phyloP scores from a whole-genome alignment of 1,284 basidiomycete species.

The Microbotryum violaceum region DNA sequence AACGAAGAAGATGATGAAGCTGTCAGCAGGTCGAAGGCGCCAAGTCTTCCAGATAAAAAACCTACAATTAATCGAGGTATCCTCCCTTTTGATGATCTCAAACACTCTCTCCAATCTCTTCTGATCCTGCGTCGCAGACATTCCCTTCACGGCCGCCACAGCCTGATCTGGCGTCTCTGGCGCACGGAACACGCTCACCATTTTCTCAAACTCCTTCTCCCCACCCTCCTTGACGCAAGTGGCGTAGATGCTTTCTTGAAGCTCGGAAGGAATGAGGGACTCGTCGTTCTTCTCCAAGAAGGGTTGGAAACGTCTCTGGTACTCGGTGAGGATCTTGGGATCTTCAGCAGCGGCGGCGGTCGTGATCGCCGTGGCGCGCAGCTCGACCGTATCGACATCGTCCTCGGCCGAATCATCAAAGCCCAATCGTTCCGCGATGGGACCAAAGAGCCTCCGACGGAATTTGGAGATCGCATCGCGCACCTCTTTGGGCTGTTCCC shows the following conservation, averaged over 20 bases:
- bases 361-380: slow-evolving; percentile 66
- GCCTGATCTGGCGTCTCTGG: slow-evolving; percentile 51
- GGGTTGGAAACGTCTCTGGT: slow-evolving; percentile 63
- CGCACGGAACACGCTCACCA: slow-evolving; percentile 58
- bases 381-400: slow-evolving; percentile 60
- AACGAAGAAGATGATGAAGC: neutral
- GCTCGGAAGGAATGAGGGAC: slow-evolving; percentile 65
- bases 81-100: slow-evolving; percentile 38
- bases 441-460: slow-evolving; percentile 54
- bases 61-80: slow-evolving; percentile 33
- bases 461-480: slow-evolving; percentile 52
- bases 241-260: slow-evolving; percentile 53
- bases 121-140: slow-evolving; percentile 36
- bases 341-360: slow-evolving; percentile 50
- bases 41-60: too few species aligned
- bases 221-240: slow-evolving; percentile 3
- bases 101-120: slow-evolving; percentile 40
- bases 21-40: too few species aligned
- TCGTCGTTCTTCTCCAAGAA: slow-evolving; percentile 67
- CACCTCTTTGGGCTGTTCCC: slow-evolving; percentile 63
- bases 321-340: slow-evolving; percentile 55
- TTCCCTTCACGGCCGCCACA: slow-evolving; percentile 41
- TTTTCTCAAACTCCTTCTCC: slow-evolving; percentile 11
- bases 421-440: slow-evolving; percentile 68
- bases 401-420: slow-evolving; percentile 66